These are phyloP conservation scores for Leishmania tarentolae DNA, from an alignment of 208 protist genomes.

Conservation along the genomic window DNA sequence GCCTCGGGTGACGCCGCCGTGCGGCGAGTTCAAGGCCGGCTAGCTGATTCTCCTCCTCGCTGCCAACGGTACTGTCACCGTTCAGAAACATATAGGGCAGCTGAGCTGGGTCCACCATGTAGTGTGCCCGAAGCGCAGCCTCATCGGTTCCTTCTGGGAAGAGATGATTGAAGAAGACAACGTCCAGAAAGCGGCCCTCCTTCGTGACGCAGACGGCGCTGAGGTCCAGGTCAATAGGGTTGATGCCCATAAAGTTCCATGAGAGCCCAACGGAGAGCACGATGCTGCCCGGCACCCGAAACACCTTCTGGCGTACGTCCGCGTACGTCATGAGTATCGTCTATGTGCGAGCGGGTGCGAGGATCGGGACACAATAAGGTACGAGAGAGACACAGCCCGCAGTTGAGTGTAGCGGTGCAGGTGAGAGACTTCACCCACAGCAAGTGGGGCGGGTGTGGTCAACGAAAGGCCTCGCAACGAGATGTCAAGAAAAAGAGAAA, in stretches of 20 bases:
- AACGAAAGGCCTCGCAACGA: background rate
- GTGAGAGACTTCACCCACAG: background rate
- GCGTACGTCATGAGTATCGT: constrained; percentile 31
- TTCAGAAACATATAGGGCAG: constrained; percentile 87
- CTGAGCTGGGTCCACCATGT: constrained; percentile 47
- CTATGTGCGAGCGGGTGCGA: background rate
- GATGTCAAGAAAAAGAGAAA: background rate
- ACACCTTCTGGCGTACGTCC: constrained; percentile 83
- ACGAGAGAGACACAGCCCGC: constrained; percentile 5
- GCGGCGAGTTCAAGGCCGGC: constrained; percentile 57
- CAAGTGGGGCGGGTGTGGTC: background rate
- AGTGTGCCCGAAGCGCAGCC: constrained; percentile 39
- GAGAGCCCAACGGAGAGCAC: constrained; percentile 70
- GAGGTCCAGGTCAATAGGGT: constrained; percentile 81
- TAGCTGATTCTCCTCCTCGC: constrained; percentile 82
- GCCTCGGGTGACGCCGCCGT: constrained; percentile 35
- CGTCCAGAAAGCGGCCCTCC: constrained; percentile 75
- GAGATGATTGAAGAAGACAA: constrained; percentile 88
- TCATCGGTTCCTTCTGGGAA: constrained; percentile 64
- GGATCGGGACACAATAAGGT: background rate
- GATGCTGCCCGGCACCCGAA: constrained; percentile 70
- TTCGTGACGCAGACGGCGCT: constrained; percentile 79
- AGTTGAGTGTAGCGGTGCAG: background rate
- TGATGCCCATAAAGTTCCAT: constrained; percentile 80
- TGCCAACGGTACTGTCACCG: constrained; percentile 78